Base-by-base conservation (phyloP, 805 yeast genomes). In the Soucietia sequanensis region DNA sequence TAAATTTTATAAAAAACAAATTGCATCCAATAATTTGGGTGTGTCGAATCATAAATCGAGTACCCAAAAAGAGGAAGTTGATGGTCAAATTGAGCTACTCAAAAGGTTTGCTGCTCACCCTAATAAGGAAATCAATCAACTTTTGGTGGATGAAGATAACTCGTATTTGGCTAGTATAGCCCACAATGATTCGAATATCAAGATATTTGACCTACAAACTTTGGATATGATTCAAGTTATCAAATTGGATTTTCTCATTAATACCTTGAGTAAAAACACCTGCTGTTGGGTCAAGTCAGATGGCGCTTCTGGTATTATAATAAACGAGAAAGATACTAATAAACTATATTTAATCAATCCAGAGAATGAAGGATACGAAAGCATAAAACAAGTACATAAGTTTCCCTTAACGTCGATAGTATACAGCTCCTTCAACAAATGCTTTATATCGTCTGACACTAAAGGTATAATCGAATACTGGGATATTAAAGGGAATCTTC, bases 391-490 rank as follows among this genome's bases (percentile, higher is more conserved):
- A 11, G 26, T 43, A 9, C 58, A 50, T 31, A 43, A 39, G 21
- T 28, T 36, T 20, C 41, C 47, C 2, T 23, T 50, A 12, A 28
- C 23, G 5, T 24, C 38, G 11, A 28, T 52, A 2, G 37, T 21
- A 2, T 46, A 21, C 42, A 50, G 41, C 33, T 12, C 15, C 6
- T 39, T 41, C 21, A 39, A 46, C 29, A 12, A 39, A 7, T 47
- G 47, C 26, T 30, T 53, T n/a, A 39, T 55, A 6, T 50, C 57
- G 2, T 27, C 43, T 5, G 60, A 55, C 31, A 23, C 24, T 2
- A 42, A 31, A 28, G 58, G 60, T 2, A 34, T 54, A 3, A 33
- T 54, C 4, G 60, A 55, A 33, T 40, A 44, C 24, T 55, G 59
- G 59, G 25, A 24, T 6, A 30, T 31, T 10, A 34, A 28, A 12